Evolutionary conservation across 768 basidiomycete genomes (phyloP).

Genomic region (Suillus bovinus): DNA sequence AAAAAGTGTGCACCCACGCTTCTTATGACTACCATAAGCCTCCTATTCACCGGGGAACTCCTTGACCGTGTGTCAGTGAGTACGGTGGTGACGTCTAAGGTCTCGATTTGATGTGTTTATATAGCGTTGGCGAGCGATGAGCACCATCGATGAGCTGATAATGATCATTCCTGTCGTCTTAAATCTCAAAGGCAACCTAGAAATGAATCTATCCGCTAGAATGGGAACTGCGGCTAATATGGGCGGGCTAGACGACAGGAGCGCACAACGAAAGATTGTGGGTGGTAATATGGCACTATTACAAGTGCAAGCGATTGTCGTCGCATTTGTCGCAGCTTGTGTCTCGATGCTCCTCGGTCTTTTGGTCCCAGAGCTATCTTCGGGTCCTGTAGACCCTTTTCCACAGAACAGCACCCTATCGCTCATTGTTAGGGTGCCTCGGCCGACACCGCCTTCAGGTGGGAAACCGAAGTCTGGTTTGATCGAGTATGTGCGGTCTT

Average conservation of each 20-base stretch:
- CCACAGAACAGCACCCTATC: conserved; percentile 16
- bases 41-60: conserved; percentile 89
- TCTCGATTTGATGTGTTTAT: conserved; percentile 4
- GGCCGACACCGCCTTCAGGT: conserved; percentile 25
- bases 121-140: conserved; percentile 88
- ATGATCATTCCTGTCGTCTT: conserved; percentile 94
- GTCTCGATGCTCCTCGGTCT: conserved; percentile 74
- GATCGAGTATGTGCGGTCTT: conserved; percentile 33
- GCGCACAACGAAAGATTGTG: conserved; percentile 62
- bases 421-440: conserved; percentile 21
- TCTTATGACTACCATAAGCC: conserved; percentile 77
- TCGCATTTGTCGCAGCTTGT: conserved; percentile 84
- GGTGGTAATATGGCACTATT: conserved; percentile 82
- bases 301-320: conserved; percentile 90
- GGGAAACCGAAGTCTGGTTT: conserved; percentile 39
- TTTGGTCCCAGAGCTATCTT: conserved; percentile 44
- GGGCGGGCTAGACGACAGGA: conserved; percentile 81
- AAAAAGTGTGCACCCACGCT: conserved; percentile 84
- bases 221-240: conserved; percentile 95
- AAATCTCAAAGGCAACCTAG: conserved; percentile 97
- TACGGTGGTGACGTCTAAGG: conserved; percentile 14
- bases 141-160: conserved; percentile 89
- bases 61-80: conserved; percentile 83
- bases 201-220: conserved; percentile 97
- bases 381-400: conserved; percentile 9